These are phyloP conservation scores for Rhytidiadelphus loreus DNA, from an alignment of 225 moss, liverwort and hornwort species.

Conservation along the genomic window DNA sequence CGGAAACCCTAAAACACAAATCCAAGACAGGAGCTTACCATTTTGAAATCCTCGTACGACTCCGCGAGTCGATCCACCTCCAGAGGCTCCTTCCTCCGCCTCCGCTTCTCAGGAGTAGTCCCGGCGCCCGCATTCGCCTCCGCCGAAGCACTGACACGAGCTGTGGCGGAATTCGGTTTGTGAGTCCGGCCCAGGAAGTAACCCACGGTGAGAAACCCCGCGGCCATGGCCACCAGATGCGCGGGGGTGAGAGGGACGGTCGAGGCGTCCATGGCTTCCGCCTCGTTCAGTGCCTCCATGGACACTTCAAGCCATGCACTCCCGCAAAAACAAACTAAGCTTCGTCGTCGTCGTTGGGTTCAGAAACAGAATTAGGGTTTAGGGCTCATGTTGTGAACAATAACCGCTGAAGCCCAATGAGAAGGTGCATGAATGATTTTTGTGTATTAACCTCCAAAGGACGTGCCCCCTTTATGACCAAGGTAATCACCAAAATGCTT, in stretches of 20 bases:
- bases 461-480: no score
- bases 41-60: conserved; percentile 73
- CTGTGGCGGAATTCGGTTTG: not conserved
- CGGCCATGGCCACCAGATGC: conserved; percentile 57
- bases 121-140: not conserved
- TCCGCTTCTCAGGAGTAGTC: conserved; percentile 15
- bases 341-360: not conserved
- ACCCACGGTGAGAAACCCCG: conserved; percentile 70
- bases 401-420: not conserved
- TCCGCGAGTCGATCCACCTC: conserved; percentile 84
- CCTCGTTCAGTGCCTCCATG: conserved; percentile 23
- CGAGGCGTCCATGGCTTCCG: conserved; percentile 20
- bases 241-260: conserved; percentile 12
- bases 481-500: no score
- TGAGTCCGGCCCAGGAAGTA: conserved; percentile 63
- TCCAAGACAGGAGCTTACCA: conserved; percentile 24
- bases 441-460: no score
- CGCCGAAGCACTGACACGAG: not conserved
- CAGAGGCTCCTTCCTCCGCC: conserved; percentile 47
- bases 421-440: not conserved
- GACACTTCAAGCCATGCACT: not conserved
- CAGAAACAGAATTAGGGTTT: conserved; percentile 8
- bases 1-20: not conserved
- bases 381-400: not conserved
- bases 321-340: not conserved